A percentile compares a stretch with the other conserved stretches of the same genome.
phyloP scores from a whole-genome alignment of 768 basidiomycete species.

The Hydnomerulius pinastri region DNA sequence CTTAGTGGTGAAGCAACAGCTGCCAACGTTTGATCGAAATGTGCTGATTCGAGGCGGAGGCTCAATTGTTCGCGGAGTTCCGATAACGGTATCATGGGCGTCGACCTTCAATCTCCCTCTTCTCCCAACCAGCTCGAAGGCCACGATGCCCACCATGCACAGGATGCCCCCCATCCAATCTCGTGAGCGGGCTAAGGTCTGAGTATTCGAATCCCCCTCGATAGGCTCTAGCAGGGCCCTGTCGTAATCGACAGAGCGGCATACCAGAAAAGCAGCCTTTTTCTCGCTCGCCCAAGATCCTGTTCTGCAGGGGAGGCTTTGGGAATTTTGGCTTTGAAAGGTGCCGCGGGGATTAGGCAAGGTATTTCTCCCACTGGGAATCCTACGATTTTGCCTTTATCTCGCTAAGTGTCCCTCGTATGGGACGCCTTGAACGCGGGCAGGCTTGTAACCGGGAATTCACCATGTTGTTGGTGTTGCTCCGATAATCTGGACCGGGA shows the following conservation, averaged over 20 bases:
- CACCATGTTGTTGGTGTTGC: background rate
- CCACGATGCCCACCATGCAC: slow-evolving; percentile 65
- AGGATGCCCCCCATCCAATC: slow-evolving; percentile 33
- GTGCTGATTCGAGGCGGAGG: background rate
- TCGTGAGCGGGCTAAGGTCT: slow-evolving; percentile 79
- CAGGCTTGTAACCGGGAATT: background rate
- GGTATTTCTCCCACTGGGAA: background rate
- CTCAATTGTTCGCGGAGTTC: background rate
- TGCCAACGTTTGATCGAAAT: background rate
- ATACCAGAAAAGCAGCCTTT: slow-evolving; percentile 58
- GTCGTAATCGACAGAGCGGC: slow-evolving; percentile 54
- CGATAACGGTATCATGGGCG: slow-evolving; percentile 10
- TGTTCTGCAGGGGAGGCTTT: slow-evolving; percentile 35
- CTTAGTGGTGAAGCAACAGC: too few relatives aligned
- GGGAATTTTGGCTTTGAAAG: slow-evolving; percentile 46
- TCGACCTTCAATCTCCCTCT: slow-evolving; percentile 1
- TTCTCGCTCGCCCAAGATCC: slow-evolving; percentile 42
- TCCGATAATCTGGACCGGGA: background rate
- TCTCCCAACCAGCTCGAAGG: slow-evolving; percentile 43
- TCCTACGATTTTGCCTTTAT: background rate
- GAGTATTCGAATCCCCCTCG: slow-evolving; percentile 65
- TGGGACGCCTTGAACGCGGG: background rate
- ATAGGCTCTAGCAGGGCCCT: slow-evolving; percentile 61
- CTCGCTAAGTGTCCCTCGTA: background rate
- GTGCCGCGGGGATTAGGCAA: too few relatives aligned